Conservation (phyloP, 2,329 filamentous ascomycete species). For the Diaporthe humulicola region DNA sequence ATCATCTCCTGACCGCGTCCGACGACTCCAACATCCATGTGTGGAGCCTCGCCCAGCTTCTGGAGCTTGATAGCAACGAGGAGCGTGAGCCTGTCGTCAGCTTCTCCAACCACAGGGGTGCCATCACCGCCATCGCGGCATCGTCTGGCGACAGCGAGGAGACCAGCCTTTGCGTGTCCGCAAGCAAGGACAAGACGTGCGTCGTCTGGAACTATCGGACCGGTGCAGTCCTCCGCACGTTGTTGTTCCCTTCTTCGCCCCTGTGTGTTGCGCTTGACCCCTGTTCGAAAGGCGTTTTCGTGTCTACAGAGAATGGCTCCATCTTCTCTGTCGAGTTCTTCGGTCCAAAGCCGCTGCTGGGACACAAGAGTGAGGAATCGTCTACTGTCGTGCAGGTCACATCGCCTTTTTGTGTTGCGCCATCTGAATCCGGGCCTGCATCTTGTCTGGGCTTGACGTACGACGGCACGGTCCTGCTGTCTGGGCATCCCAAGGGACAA, state of each 20-base stretch:
- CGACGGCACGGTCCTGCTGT: conserved; percentile 84
- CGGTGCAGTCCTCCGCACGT: conserved; percentile 82
- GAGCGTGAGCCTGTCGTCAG: conserved; percentile 80
- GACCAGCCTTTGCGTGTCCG: conserved; percentile 86
- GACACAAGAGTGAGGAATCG: conserved; percentile 63
- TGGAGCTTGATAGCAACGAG: conserved; percentile 69
- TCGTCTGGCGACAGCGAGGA: conserved; percentile 76
- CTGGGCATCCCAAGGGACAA: conserved; percentile 85
- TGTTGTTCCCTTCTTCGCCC: conserved; percentile 82
- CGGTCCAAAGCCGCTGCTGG: conserved; percentile 67
- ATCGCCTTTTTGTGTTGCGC: conserved; percentile 67
- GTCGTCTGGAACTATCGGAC: conserved; percentile 94
- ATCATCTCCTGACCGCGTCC: conserved; percentile 82
- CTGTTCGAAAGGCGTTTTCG: conserved; percentile 84
- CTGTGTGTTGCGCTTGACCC: conserved; percentile 83
- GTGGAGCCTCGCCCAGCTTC: conserved; percentile 84
- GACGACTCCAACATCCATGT: conserved; percentile 92
- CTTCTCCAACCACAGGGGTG: conserved; percentile 82
- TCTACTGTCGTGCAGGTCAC: conserved; percentile 70
- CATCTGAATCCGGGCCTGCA: conserved; percentile 74
- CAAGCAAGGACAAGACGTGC: conserved; percentile 87
- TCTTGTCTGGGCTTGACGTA: conserved; percentile 82
- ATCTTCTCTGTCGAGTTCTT: conserved; percentile 85
- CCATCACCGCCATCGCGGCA: conserved; percentile 73
- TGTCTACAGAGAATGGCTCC: conserved; percentile 83